Conservation (phyloP, 2,329 filamentous ascomycete species). For the Bipolaris zeicola region DNA sequence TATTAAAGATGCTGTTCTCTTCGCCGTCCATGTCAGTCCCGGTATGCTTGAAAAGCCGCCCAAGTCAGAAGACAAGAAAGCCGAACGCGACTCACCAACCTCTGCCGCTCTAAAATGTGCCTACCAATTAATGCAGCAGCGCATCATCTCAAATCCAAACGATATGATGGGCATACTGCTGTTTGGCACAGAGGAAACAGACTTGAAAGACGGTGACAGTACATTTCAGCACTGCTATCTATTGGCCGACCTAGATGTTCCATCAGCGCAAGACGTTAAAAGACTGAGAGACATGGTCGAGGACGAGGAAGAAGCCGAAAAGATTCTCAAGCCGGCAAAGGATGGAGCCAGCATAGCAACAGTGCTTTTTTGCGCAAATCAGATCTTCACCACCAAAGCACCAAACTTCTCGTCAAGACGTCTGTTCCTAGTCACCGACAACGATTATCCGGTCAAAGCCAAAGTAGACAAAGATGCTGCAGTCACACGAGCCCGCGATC, state of each 20-base stretch:
- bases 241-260: constrained; percentile 84
- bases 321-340: constrained; percentile 71
- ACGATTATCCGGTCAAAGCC: constrained; percentile 77
- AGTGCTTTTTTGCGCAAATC: constrained; percentile 91
- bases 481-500: constrained; percentile 85
- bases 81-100: constrained; percentile 76
- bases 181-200: constrained; percentile 83
- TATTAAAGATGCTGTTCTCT: constrained; percentile 96
- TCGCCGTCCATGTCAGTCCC: constrained; percentile 87
- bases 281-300: constrained; percentile 75
- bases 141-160: constrained; percentile 93
- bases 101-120: constrained; percentile 90
- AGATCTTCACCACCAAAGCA: constrained; percentile 93
- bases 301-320: constrained; percentile 72
- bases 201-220: constrained; percentile 54
- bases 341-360: constrained; percentile 82
- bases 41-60: constrained; percentile 80
- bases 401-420: constrained; percentile 91
- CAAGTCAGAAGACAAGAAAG: constrained; percentile 68
- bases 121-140: constrained; percentile 94
- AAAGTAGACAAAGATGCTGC: constrained; percentile 77
- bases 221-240: constrained; percentile 91
- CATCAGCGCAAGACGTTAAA: constrained; percentile 85
- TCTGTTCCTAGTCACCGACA: constrained; percentile 95
- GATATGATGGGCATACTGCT: constrained; percentile 97